Evolutionary conservation across 371 early-diverging fungal genomes (phyloP), one percentile per base, ranked within the genome.

Genomic region (Nematocida major): DNA sequence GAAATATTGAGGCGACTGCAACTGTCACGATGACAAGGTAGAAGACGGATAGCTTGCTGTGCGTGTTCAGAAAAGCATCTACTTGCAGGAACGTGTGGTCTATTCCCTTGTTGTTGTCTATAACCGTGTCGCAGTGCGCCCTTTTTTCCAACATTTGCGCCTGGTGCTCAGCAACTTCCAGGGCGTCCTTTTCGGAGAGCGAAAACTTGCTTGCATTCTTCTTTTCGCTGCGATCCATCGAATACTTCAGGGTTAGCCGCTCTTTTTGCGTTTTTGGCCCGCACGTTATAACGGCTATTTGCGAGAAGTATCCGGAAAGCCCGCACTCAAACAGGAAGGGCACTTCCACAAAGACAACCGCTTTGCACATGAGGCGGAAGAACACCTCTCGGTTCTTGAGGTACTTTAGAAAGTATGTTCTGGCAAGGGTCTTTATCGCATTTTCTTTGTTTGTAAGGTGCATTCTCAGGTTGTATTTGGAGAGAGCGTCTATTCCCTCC

Each of bases 251-350:
- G 11, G 34, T 36, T 2, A 73, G 26, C 51, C 76, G 61, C 40
- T 73, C 76, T 63, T 73, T 65, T 49, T 73, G 76, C 32, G 76
- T 63, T 36, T 73, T 73, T 62, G 76, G 76, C 13, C 76, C 76
- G 45, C 76, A 73, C 26, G 76, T 73, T 30, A 73, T 65, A 18
- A 73, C 76, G 5, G 63, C 15, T 26, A 62, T 34, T 43, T 30
- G 45, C 18, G 20, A 42, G 34, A 73, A 73, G 28, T 63, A 63
- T 28, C 65, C 48, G 28, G 61, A 62, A n/a, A 73, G 20, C 22
- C 26, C 30, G 49, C 76, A 73, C 54, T 73, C 76, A 49, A 47
- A 73, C n/a, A 73, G 51, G 30, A 73, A 73, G 22, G 76, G 65
- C 0, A 73, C 42, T 42, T 73, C 76, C 11, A 65, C 40, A 39